Evolutionary conservation across 805 yeast species (phyloP).

Genomic region (Yarrowia sp.): DNA sequence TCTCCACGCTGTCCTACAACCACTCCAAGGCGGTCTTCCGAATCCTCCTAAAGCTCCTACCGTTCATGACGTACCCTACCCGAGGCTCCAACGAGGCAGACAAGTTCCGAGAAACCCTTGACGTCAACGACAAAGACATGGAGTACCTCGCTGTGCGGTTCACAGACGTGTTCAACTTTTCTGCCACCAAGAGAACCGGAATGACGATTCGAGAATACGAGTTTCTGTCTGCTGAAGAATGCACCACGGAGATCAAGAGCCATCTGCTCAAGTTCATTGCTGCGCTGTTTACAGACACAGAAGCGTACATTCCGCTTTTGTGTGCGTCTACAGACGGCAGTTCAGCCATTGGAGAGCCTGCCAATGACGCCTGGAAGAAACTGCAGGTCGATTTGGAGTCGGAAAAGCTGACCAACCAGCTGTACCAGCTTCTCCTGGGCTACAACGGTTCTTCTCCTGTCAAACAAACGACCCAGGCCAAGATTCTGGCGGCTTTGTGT

Average conservation of each 20-base stretch:
- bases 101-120: not conserved
- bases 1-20: slow-evolving; percentile 6
- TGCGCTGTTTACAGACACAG: slow-evolving; percentile 42
- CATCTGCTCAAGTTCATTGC: slow-evolving; percentile 33
- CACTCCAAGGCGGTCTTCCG: slow-evolving; percentile 13
- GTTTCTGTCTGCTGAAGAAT: not conserved
- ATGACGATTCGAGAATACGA: slow-evolving; percentile 17
- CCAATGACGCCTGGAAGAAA: slow-evolving; percentile 52
- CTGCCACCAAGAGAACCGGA: slow-evolving; percentile 9
- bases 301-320: slow-evolving; percentile 49
- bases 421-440: slow-evolving; percentile 54
- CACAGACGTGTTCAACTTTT: slow-evolving; percentile 17
- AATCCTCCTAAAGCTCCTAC: slow-evolving; percentile 8
- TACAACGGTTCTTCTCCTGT: slow-evolving; percentile 50
- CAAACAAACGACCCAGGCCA: slow-evolving; percentile 51
- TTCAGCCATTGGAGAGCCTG: slow-evolving; percentile 53
- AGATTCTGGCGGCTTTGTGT: slow-evolving; percentile 48
- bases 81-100: slow-evolving; percentile 13
- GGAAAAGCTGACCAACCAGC: slow-evolving; percentile 41
- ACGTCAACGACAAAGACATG: not conserved
- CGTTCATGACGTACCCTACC: slow-evolving; percentile 8
- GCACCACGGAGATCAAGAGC: not conserved
- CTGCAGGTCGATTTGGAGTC: slow-evolving; percentile 51
- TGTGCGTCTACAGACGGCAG: slow-evolving; percentile 63
- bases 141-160: not conserved